A percentile compares a stretch with the other conserved stretches of the same genome.
These are phyloP conservation scores for Cytospora schulzeri DNA, from an alignment of 2,329 filamentous ascomycete species.

Conservation along the genomic window DNA sequence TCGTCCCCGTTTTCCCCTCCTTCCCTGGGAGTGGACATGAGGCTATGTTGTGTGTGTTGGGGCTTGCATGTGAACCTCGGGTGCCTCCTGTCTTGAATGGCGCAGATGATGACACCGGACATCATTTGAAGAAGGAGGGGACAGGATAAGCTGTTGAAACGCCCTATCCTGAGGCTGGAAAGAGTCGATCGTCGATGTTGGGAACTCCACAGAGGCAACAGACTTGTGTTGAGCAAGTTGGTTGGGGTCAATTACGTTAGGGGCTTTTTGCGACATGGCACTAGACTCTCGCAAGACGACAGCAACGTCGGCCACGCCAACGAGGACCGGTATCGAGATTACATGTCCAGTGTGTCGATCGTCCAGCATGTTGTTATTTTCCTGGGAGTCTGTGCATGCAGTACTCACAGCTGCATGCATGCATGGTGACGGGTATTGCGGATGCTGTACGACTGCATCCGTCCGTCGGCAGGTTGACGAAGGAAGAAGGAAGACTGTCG, in stretches of 20 bases:
- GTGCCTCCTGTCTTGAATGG: neutral
- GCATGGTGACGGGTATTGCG: neutral
- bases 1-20: neutral
- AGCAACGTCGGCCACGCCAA: neutral
- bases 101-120: neutral
- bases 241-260: neutral
- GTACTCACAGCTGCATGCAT: neutral
- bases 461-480: neutral
- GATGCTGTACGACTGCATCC: neutral
- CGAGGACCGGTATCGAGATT: neutral
- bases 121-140: neutral
- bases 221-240: neutral
- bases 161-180: neutral
- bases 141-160: neutral
- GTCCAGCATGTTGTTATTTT: neutral
- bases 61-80: neutral
- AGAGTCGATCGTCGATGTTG: neutral
- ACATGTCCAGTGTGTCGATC: neutral
- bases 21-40: neutral
- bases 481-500: neutral
- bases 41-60: neutral
- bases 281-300: neutral
- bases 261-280: neutral
- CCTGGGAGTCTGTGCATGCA: neutral
- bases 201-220: neutral